Conservation (phyloP, 441 rosid species). For the Macaranga tanarius region DNA sequence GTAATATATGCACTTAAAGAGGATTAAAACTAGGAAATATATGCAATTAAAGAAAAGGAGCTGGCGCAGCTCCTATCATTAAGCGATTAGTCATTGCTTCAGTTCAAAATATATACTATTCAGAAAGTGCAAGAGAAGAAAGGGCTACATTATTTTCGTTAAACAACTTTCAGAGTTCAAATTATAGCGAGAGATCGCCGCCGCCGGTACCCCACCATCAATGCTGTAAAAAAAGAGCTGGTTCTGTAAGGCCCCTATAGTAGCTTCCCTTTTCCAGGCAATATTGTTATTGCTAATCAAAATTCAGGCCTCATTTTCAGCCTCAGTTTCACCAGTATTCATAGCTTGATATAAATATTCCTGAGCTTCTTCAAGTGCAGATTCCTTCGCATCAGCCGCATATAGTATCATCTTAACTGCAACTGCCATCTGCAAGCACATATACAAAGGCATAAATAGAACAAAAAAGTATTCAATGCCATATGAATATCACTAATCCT, state of each 20-base stretch:
- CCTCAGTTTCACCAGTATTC: constrained; percentile 34
- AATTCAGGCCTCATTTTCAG: constrained; percentile 27
- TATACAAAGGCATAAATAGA: neutral
- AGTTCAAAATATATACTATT: neutral
- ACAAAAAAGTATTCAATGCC: constrained; percentile 2
- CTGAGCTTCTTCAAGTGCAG: constrained; percentile 81
- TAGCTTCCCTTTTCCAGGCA: neutral
- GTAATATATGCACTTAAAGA: neutral
- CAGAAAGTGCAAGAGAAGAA: neutral
- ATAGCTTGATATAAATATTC: constrained; percentile 49
- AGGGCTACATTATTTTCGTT: constrained; percentile 4
- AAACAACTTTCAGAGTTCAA: neutral
- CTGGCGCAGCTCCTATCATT: neutral
- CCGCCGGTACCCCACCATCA: neutral
- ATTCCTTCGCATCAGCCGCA: constrained; percentile 77
- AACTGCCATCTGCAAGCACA: constrained; percentile 56
- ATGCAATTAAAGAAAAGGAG: neutral
- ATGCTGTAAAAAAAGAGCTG: neutral
- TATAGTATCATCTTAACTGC: constrained; percentile 88
- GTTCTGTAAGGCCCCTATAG: neutral
- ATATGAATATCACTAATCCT: neutral
- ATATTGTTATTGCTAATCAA: neutral
- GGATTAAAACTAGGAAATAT: neutral
- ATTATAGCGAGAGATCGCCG: neutral
- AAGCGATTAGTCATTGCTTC: neutral